A percentile compares a stretch with the other conserved stretches of the same genome.
phyloP scores from a whole-genome alignment of 164 flowering plant genomes.

The Hamamelis virginiana region DNA sequence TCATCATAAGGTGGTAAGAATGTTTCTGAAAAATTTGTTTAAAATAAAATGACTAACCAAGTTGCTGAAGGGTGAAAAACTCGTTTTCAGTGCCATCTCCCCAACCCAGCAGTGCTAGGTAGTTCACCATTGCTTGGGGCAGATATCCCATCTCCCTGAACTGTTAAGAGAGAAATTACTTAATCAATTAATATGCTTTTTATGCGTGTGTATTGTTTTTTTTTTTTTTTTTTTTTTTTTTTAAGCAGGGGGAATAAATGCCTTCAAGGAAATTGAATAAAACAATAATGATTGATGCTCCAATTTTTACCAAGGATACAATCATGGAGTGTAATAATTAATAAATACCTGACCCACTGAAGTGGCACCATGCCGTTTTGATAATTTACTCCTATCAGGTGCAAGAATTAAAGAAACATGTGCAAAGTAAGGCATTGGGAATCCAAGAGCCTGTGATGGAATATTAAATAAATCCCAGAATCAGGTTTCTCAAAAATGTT shows the following conservation, averaged over 20 bases:
- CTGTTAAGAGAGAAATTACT: too few relatives aligned
- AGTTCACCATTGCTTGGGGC: constrained; percentile 94
- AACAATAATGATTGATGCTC: background rate
- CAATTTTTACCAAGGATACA: constrained; percentile 1
- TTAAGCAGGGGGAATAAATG: background rate
- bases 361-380: constrained; percentile 97
- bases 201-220: too few relatives aligned
- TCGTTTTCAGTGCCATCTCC: constrained; percentile 97
- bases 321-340: background rate
- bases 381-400: constrained; percentile 92
- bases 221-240: background rate
- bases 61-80: constrained; percentile 80
- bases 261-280: background rate
- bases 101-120: constrained; percentile 97
- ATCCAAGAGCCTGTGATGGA: constrained; percentile 76
- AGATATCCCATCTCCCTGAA: constrained; percentile 94
- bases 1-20: background rate
- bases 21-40: background rate
- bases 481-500: constrained; percentile 1
- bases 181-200: too few relatives aligned
- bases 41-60: constrained; percentile 57
- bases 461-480: constrained; percentile 3
- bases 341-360: constrained; percentile 90
- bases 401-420: constrained; percentile 97
- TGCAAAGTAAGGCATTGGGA: constrained; percentile 90